Percentiles rank a stretch among this genome's conserved stretches.
These are phyloP conservation scores for Neofusicoccum kwambonambiense DNA, from an alignment of 2,329 filamentous ascomycete genomes.

Conservation along the genomic window DNA sequence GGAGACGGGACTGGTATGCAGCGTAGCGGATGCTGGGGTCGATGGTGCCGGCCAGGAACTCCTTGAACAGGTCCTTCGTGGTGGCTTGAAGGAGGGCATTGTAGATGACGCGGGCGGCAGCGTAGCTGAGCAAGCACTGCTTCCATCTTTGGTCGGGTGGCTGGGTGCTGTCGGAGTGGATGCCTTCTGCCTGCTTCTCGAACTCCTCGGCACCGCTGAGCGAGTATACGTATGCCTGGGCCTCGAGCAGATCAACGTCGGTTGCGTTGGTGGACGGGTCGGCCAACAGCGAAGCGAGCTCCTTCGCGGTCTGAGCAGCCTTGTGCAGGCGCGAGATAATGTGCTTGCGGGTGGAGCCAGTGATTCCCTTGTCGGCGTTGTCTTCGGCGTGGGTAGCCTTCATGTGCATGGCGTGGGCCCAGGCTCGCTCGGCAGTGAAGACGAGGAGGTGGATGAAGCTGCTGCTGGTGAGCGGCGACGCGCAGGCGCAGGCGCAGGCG, in stretches of 20 bases:
- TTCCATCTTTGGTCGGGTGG: slow-evolving; percentile 63
- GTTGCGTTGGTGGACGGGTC: slow-evolving; percentile 63
- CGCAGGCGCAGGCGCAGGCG: not conserved
- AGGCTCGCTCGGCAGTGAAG: slow-evolving; percentile 84
- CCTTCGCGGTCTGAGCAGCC: slow-evolving; percentile 67
- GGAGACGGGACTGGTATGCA: slow-evolving; percentile 85
- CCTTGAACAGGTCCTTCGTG: slow-evolving; percentile 78
- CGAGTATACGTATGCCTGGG: slow-evolving; percentile 76
- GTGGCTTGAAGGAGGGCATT: slow-evolving; percentile 65
- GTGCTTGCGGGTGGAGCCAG: slow-evolving; percentile 77
- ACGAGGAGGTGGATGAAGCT: slow-evolving; percentile 79
- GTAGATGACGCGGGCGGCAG: slow-evolving; percentile 79
- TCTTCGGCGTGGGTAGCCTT: slow-evolving; percentile 79
- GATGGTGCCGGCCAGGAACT: slow-evolving; percentile 79
- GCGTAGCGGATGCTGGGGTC: slow-evolving; percentile 94
- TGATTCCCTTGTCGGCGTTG: slow-evolving; percentile 68
- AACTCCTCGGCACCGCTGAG: slow-evolving; percentile 76
- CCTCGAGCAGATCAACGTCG: slow-evolving; percentile 75
- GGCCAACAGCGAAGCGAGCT: slow-evolving; percentile 65
- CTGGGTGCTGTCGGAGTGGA: slow-evolving; percentile 28
- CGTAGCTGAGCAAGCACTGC: slow-evolving; percentile 70
- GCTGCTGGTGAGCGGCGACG: slow-evolving; percentile 4
- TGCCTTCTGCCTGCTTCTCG: slow-evolving; percentile 68
- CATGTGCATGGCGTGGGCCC: slow-evolving; percentile 95
- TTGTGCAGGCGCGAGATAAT: slow-evolving; percentile 86